Conservation (phyloP, 73 alveolate species). For the Symbiodinium natans region DNA sequence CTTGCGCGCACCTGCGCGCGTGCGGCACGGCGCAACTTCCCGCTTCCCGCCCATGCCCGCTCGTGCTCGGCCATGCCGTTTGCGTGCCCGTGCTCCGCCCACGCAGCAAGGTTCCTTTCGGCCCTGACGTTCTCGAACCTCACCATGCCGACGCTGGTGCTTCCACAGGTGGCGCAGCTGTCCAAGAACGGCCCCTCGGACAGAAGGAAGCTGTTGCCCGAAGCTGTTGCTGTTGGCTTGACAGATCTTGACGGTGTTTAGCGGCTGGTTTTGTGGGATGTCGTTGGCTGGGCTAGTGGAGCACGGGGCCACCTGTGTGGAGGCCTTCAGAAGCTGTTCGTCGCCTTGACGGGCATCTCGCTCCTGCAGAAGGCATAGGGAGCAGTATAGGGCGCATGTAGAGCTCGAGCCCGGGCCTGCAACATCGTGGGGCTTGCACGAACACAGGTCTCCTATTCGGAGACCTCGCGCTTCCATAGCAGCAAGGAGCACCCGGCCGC, state of each 20-base stretch:
- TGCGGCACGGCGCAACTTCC: too few species aligned
- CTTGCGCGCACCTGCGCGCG: too few species aligned
- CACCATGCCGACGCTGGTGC: conserved; percentile 57
- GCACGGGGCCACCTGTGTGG: too few species aligned
- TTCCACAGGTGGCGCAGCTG: conserved; percentile 41
- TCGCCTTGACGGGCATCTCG: conserved; percentile 39
- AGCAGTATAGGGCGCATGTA: too few species aligned
- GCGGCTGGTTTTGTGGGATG: too few species aligned
- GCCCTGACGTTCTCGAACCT: conserved; percentile 74
- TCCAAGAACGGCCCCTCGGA: background rate
- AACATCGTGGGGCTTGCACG: too few species aligned
- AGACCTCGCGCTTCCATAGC: conserved; percentile 75
- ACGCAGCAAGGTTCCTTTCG: conserved; percentile 31
- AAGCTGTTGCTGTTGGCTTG: background rate
- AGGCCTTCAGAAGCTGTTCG: conserved; percentile 46
- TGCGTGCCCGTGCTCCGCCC: too few species aligned
- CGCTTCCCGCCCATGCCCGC: too few species aligned
- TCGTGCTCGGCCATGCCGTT: background rate
- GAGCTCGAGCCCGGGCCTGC: too few species aligned
- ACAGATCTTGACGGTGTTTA: too few species aligned
- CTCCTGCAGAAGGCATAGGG: conserved; percentile 25
- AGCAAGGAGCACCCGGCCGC: conserved; percentile 18
- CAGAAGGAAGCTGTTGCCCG: background rate
- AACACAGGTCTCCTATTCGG: conserved; percentile 37
- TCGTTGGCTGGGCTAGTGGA: too few species aligned